phyloP scores from a whole-genome alignment of 2,329 filamentous ascomycete genomes.

The Trichoderma sp. region DNA sequence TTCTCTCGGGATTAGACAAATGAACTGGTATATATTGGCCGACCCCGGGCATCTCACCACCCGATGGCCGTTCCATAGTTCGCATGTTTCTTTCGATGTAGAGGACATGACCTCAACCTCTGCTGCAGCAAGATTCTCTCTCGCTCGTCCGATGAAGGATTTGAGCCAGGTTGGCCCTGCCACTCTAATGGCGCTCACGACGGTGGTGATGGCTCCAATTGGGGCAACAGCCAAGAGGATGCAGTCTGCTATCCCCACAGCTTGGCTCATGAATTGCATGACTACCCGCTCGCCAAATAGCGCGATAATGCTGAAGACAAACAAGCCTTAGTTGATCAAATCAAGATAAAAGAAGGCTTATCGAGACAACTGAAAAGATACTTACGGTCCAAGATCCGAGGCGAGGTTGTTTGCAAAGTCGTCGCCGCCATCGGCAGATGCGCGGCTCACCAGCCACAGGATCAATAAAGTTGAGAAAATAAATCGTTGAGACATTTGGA shows the following conservation, averaged over 20 bases:
- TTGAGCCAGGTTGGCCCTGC: conserved; percentile 46
- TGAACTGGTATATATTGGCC: conserved; percentile 28
- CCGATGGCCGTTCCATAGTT: conserved; percentile 46
- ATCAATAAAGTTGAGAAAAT: neutral
- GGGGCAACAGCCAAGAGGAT: conserved; percentile 51
- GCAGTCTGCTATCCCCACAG: conserved; percentile 43
- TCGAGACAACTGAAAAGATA: neutral
- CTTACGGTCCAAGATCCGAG: conserved; percentile 28
- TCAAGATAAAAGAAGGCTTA: neutral
- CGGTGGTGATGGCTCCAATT: conserved; percentile 46
- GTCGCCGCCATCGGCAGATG: conserved; percentile 28
- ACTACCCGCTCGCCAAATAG: conserved; percentile 50
- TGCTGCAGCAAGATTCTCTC: conserved; percentile 44
- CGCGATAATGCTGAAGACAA: too few species aligned
- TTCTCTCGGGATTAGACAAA: conserved; percentile 25
- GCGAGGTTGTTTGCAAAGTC: conserved; percentile 30
- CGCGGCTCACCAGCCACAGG: neutral
- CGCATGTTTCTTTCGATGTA: conserved; percentile 47
- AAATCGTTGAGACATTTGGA: neutral
- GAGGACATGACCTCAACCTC: conserved; percentile 50
- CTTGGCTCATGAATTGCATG: conserved; percentile 51
- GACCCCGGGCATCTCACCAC: conserved; percentile 35
- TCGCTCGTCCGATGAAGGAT: conserved; percentile 48
- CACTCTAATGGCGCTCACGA: conserved; percentile 48
- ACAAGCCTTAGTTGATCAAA: too few species aligned